Evolutionary conservation across 208 protist species (phyloP).

Genomic region (Borovskyia barvae): DNA sequence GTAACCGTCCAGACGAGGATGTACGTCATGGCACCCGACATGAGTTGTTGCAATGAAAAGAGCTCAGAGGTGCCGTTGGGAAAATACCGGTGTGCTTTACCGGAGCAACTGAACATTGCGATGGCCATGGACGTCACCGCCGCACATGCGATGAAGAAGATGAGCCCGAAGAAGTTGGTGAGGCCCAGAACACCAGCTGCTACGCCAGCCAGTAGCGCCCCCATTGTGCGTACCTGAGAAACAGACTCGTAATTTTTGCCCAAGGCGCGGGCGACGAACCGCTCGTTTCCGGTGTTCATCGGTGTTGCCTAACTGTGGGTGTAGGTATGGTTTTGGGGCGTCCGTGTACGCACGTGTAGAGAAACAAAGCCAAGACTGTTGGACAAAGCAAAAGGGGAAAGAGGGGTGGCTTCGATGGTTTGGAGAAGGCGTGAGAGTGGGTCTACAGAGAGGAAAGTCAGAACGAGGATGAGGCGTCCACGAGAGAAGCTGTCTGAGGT

Average conservation of each 20-base stretch:
- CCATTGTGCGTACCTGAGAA: conserved; percentile 70
- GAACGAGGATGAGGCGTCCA: background rate
- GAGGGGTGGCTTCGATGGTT: background rate
- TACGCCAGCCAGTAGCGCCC: conserved; percentile 68
- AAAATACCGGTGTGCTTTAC: conserved; percentile 69
- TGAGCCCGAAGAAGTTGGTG: conserved; percentile 57
- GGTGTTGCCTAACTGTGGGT: conserved; percentile 1
- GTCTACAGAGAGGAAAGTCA: background rate
- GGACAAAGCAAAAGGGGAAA: conserved; percentile 6
- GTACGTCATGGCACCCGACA: conserved; percentile 75
- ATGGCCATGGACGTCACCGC: conserved; percentile 63
- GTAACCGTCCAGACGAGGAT: conserved; percentile 83
- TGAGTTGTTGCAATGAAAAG: conserved; percentile 64
- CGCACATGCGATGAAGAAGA: conserved; percentile 69
- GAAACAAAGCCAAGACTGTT: conserved; percentile 5
- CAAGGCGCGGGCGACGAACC: conserved; percentile 54
- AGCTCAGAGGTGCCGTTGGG: conserved; percentile 62
- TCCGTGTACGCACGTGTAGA: too few relatives aligned
- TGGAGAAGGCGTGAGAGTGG: background rate
- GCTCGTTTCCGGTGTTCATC: conserved; percentile 48
- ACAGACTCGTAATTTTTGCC: conserved; percentile 62
- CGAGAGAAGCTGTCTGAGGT: too few relatives aligned
- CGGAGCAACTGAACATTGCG: conserved; percentile 44
- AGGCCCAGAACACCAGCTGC: conserved; percentile 75
- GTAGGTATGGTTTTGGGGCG: too few relatives aligned